phyloP scores from a whole-genome alignment of 352 stramenopile genomes.

The Pythium utonaiense region DNA sequence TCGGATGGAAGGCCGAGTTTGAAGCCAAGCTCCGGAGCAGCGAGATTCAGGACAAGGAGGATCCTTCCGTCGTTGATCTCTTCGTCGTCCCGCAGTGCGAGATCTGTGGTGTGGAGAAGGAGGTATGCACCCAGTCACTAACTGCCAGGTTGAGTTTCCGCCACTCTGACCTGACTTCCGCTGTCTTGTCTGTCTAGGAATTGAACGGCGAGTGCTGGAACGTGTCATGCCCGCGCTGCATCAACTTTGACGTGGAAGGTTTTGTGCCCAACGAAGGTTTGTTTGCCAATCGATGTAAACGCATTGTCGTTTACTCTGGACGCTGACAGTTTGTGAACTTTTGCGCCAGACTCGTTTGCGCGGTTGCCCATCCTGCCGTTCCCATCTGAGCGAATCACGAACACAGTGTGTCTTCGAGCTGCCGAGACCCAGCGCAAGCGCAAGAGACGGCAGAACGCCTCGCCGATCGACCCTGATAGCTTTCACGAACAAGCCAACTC shows the following conservation, averaged over 20 bases:
- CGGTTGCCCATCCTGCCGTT: conserved; percentile 56
- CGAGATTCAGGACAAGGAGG: conserved; percentile 48
- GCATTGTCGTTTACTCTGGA: too few relatives aligned
- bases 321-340: too few relatives aligned
- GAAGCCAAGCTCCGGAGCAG: conserved; percentile 61
- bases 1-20: conserved; percentile 68
- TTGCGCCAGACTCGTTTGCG: conserved; percentile 34
- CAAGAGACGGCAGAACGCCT: conserved; percentile 31
- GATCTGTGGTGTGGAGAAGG: conserved; percentile 82
- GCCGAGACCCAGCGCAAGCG: conserved; percentile 47
- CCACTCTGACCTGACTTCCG: neutral
- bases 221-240: conserved; percentile 55
- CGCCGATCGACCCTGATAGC: neutral
- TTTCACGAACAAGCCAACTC: neutral
- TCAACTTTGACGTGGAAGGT: conserved; percentile 58
- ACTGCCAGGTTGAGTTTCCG: too few relatives aligned
- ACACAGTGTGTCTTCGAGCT: conserved; percentile 31
- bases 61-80: conserved; percentile 58
- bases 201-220: conserved; percentile 75
- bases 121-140: conserved; percentile 31
- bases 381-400: conserved; percentile 49
- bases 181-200: conserved; percentile 34
- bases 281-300: neutral
- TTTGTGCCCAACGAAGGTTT: conserved; percentile 38
- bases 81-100: conserved; percentile 69